Conservation (phyloP, 495 filamentous ascomycete species). For the Penicillium waksmanii region DNA sequence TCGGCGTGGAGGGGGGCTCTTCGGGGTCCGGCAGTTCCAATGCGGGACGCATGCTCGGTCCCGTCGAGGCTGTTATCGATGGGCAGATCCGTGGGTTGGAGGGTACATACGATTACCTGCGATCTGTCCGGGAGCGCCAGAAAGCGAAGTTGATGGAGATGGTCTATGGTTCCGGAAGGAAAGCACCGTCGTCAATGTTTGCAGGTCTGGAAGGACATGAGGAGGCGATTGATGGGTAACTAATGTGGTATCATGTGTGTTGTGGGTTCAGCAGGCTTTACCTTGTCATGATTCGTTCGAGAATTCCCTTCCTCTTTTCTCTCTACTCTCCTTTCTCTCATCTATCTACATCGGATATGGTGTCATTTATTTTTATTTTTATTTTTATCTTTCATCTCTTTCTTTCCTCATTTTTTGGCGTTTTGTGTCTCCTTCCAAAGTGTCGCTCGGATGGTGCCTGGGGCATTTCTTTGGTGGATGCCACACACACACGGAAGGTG, state of each 20-base stretch:
- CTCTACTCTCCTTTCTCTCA: neutral
- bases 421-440: neutral
- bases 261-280: no score
- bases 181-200: slow-evolving; percentile 34
- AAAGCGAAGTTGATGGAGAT: slow-evolving; percentile 83
- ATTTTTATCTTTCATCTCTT: neutral
- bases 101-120: slow-evolving; percentile 74
- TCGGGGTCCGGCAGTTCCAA: slow-evolving; percentile 36
- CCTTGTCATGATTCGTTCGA: no score
- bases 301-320: neutral
- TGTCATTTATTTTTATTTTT: neutral
- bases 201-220: slow-evolving; percentile 26
- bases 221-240: slow-evolving; percentile 15
- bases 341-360: neutral
- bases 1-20: slow-evolving; percentile 35
- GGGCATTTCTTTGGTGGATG: neutral
- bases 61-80: slow-evolving; percentile 61
- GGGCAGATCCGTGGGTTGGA: slow-evolving; percentile 84
- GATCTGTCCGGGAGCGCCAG: slow-evolving; percentile 71
- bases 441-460: neutral
- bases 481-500: neutral
- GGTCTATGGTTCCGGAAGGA: slow-evolving; percentile 65
- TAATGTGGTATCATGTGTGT: no score
- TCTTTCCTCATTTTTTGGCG: neutral
- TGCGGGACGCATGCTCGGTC: slow-evolving; percentile 59